Percentiles rank a stretch among this genome's conserved stretches.
Evolutionary conservation across 495 filamentous ascomycete genomes (phyloP).

Genomic region (Pyrenopolyporus hunteri): DNA sequence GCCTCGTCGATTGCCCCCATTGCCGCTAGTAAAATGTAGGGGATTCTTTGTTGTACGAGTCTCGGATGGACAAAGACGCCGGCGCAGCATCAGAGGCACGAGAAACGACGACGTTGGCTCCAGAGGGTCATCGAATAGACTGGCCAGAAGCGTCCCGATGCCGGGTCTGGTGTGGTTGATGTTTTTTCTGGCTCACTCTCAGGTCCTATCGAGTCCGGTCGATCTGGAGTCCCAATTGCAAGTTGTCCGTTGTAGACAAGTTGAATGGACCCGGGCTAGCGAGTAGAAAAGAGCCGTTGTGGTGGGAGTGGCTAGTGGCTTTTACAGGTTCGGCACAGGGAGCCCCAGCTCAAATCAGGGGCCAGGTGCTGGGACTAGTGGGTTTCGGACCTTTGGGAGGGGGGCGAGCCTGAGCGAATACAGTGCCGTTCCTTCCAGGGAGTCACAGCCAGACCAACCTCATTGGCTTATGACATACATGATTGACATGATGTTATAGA

Average conservation of each 20-base stretch:
- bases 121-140: conserved; percentile 36
- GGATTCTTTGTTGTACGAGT: conserved; percentile 13
- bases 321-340: conserved; percentile 35
- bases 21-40: conserved; percentile 13
- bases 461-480: no score
- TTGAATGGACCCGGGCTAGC: conserved; percentile 9
- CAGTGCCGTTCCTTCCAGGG: neutral
- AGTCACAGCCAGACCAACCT: conserved; percentile 25
- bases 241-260: conserved; percentile 29
- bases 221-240: conserved; percentile 28
- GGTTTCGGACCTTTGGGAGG: conserved; percentile 41
- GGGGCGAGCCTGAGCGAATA: conserved; percentile 15
- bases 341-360: conserved; percentile 33
- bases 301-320: conserved; percentile 33
- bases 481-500: no score
- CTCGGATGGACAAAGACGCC: conserved; percentile 29
- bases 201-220: conserved; percentile 13
- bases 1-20: conserved; percentile 45
- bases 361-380: conserved; percentile 30
- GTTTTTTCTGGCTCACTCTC: neutral
- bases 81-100: conserved; percentile 44
- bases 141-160: neutral
- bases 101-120: conserved; percentile 30
- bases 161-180: conserved; percentile 7
- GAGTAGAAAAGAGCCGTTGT: conserved; percentile 28